Evolutionary conservation across 805 yeast species (phyloP), one percentile per base, ranked within the genome.

Genomic region (Candida insectalens): DNA sequence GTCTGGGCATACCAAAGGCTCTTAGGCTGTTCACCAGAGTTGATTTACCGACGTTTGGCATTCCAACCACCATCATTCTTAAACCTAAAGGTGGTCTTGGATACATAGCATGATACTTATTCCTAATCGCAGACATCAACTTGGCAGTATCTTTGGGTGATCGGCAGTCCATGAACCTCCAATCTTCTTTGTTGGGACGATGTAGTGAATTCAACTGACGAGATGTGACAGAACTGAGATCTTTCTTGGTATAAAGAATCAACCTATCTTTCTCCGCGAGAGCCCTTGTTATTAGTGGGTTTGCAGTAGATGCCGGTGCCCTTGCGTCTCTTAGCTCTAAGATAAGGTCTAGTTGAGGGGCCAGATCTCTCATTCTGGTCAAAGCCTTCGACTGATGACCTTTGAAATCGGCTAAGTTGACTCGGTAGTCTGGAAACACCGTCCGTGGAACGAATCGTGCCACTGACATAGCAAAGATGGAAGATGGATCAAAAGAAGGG

Each of bases 21-120:
- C 96, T 59, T 33, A 88, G 58, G 0, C 79, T 65, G 49, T 92
- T 92, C 19, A 88, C 79, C 31, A 92, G 53, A 0, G 96, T 81
- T 9, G 95, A 82, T 55, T 92, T 92, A 0, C 98, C 98, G n/a
- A 87, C 94, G 52, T 92, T 92, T 1, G 98, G 98, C 92, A 92
- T 83, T 1, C 98, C 98, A 5, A 80, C 77, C 29, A 89, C 72
- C 63, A 88, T 63, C 37, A 83, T 55, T 16, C 87, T 58, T 31
- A 82, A 60, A 0, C 97, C 97, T 38, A 87, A 55, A 0, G 96
- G 96, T 0, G 95, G 94, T 1, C 77, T 72, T 0, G 89, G 84
- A 14, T 53, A 55, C 67, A 74, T 61, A 4, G 51, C 41, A 19
- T 54, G 41, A 45, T 70, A 67, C 34, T 60, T 58, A 34, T 67